Percentiles rank a stretch among this genome's conserved stretches.
phyloP scores from a whole-genome alignment of 129 eudicot species.

The Ambrosia artemisiifolia region DNA sequence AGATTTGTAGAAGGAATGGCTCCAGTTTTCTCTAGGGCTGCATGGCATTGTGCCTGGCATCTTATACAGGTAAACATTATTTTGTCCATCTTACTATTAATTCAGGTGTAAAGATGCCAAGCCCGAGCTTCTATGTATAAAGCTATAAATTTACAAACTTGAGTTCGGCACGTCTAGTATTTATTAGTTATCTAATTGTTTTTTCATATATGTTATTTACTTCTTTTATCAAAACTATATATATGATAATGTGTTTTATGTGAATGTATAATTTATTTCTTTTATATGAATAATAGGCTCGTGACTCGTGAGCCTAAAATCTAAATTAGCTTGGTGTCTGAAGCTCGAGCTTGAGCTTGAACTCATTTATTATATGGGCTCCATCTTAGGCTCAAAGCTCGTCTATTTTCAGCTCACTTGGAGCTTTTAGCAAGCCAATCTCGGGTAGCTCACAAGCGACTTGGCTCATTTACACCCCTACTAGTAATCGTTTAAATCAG shows the following conservation, averaged over 20 bases:
- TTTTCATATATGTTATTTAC: neutral
- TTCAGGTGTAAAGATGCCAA: neutral
- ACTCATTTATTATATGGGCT: neutral
- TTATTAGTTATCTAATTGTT: too few relatives aligned
- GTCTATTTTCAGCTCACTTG: neutral
- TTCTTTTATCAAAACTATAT: neutral
- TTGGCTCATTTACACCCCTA: neutral
- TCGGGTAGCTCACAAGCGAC: neutral
- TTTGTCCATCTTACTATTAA: neutral
- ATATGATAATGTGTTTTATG: neutral
- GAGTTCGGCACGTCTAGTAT: too few relatives aligned
- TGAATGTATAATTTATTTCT: neutral
- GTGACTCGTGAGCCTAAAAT: neutral
- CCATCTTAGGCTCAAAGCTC: neutral
- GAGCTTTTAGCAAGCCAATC: neutral
- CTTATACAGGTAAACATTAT: constrained; percentile 69
- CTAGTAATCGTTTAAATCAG: neutral
- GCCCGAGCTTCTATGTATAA: neutral
- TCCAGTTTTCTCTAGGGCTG: constrained; percentile 95
- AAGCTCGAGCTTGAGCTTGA: neutral
- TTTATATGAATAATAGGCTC: neutral
- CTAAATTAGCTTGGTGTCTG: neutral
- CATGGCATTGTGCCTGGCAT: constrained; percentile 99
- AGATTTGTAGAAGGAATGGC: constrained; percentile 99
- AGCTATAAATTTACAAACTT: too few relatives aligned